phyloP scores from a whole-genome alignment of 768 basidiomycete species.

The Mycena filopes region DNA sequence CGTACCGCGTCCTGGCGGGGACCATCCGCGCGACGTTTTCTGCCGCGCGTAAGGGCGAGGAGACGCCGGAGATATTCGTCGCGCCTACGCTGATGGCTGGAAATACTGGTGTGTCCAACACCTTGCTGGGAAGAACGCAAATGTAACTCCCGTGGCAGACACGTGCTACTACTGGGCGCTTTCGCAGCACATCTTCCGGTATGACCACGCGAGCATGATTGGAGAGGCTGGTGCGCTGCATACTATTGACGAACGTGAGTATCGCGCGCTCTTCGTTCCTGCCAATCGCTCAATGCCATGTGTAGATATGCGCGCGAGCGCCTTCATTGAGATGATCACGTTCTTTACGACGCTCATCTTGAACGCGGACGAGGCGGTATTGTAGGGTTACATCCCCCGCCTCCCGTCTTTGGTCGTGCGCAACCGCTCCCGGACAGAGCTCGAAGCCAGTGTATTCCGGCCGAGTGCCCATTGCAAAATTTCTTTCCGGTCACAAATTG shows the following conservation, averaged over 20 bases:
- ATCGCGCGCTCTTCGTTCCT: constrained; percentile 3
- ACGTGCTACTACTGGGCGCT: constrained; percentile 47
- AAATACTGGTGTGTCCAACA: constrained; percentile 42
- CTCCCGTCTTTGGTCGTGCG: too few relatives aligned
- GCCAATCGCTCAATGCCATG: neutral
- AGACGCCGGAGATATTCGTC: constrained; percentile 28
- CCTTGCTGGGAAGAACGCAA: neutral
- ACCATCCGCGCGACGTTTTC: constrained; percentile 51
- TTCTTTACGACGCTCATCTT: constrained; percentile 30
- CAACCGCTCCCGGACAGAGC: too few relatives aligned
- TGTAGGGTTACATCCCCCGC: neutral
- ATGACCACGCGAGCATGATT: constrained; percentile 45
- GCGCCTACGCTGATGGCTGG: constrained; percentile 47
- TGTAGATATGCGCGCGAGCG: constrained; percentile 12
- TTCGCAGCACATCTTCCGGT: constrained; percentile 58
- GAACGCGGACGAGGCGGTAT: constrained; percentile 20
- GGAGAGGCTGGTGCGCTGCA: constrained; percentile 45
- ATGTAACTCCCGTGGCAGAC: constrained; percentile 40
- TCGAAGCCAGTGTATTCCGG: too few relatives aligned
- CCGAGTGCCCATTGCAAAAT: too few relatives aligned
- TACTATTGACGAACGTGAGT: constrained; percentile 62
- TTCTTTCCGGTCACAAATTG: too few relatives aligned
- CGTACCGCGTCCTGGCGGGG: constrained; percentile 51
- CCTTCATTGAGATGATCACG: constrained; percentile 27
- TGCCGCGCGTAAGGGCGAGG: constrained; percentile 34